Percentiles rank a stretch among this genome's conserved stretches.
Conservation (phyloP, 2,329 filamentous ascomycete species). For the Sclerotinia nivalis region DNA sequence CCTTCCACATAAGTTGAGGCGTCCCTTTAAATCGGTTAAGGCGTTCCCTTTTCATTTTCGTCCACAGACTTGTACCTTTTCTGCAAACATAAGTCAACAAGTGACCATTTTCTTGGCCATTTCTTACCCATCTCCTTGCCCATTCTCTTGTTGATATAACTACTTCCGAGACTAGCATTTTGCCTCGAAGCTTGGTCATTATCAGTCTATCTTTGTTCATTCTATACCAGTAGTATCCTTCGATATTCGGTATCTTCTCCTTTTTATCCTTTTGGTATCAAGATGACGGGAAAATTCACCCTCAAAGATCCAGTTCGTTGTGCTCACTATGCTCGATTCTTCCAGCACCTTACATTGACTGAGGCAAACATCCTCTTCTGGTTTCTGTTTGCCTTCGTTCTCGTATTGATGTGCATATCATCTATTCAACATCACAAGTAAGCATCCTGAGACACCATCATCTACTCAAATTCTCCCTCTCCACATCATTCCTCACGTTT, state of each 20-base stretch:
- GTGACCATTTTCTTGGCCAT: background rate
- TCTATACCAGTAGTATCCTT: background rate
- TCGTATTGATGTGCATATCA: conserved; percentile 48
- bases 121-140: no score
- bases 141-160: background rate
- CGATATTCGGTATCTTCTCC: background rate
- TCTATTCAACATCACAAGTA: conserved; percentile 42
- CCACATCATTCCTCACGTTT: background rate
- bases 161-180: background rate
- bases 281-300: conserved; percentile 44
- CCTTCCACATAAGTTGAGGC: background rate
- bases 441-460: conserved; percentile 1
- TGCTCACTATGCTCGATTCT: conserved; percentile 49
- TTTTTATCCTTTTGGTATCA: background rate
- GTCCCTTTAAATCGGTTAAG: background rate
- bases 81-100: background rate
- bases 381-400: conserved; percentile 48
- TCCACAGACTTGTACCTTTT: background rate
- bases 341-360: conserved; percentile 45
- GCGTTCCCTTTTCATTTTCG: background rate
- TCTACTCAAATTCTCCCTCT: no score
- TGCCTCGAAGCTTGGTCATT: background rate
- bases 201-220: background rate
- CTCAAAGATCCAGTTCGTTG: conserved; percentile 42
- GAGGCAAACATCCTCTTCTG: conserved; percentile 52